Evolutionary conservation across 345 rosid genomes (phyloP), one percentile per base, ranked within the genome.

Genomic region (Bruguiera parviflora): DNA sequence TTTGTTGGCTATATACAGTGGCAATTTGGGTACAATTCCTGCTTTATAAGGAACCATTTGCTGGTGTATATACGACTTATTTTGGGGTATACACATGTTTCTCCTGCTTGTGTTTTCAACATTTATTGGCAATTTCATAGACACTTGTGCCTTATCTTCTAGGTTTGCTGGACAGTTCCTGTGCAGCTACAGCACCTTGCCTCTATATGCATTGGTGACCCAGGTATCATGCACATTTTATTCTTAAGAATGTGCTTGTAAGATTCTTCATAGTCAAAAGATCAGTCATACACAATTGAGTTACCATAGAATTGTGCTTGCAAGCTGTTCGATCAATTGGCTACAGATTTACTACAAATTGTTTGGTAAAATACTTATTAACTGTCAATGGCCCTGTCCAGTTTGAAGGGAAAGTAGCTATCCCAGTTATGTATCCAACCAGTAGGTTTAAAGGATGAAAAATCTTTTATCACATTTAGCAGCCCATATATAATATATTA

Each of bases 121-220:
- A 9, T 67, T 25, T 64, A 60, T 60, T 51, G 21, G 58, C 39
- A 22, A 16, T 63, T 61, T 8, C 20, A 19, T 69, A 39, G 27
- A 39, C 27, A n/a, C 25, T 37, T 15, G 63, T 71, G 56, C 55
- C 16, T 58, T 73, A 18, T 71, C 59, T 64, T 81, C 71, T 66
- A 91, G 98, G 82, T 87, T 89, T 80, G 74, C 88, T 8, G 95
- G 95, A 61, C 98, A 89, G 67, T 94, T 94, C 64, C 84, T 91
- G 27, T 91, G 98, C 84, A 94, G 98, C 83, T 94, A 94, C 84
- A 91, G 96, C 86, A 94, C 97, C 72, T 69, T 94, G 73, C 97
- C 98, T 32, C 89, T 94, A 31, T 94, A 91, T 81, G 98, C 98
- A 58, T 77, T 89, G 65, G 97, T 86, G 71, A 89, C 98, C 46